phyloP scores from a whole-genome alignment of 2,329 filamentous ascomycete genomes.

The Colletotrichum sp. region DNA sequence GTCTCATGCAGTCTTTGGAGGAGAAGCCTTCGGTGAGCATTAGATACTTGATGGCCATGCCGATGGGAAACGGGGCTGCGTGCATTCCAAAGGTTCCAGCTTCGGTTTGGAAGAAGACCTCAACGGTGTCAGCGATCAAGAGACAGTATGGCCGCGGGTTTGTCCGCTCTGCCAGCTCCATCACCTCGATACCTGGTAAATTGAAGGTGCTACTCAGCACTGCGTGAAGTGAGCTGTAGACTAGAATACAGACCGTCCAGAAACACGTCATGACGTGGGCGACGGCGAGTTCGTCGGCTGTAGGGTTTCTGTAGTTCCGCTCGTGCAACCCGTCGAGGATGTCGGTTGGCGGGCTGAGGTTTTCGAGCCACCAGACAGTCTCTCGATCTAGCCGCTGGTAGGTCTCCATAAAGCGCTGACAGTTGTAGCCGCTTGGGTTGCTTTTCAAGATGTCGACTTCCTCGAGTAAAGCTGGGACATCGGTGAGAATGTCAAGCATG shows the following conservation, averaged over 20 bases:
- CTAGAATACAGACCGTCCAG: constrained; percentile 6
- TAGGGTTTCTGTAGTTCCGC: neutral
- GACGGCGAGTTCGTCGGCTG: constrained; percentile 1
- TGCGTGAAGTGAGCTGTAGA: neutral
- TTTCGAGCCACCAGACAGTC: neutral
- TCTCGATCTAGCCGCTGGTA: neutral
- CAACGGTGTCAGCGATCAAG: constrained; percentile 7
- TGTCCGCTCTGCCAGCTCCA: neutral
- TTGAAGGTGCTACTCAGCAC: neutral
- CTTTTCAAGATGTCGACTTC: constrained; percentile 28
- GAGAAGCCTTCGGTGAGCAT: neutral
- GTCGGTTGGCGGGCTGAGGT: neutral
- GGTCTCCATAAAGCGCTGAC: neutral
- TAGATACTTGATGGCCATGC: constrained; percentile 13
- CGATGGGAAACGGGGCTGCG: neutral
- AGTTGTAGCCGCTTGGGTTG: neutral
- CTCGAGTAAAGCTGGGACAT: constrained; percentile 29
- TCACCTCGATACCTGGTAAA: neutral
- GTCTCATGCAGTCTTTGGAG: neutral
- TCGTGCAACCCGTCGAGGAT: neutral
- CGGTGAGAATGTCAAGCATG: constrained; percentile 33
- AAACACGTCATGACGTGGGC: constrained; percentile 1
- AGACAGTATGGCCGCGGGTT: constrained; percentile 5
- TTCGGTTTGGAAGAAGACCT: constrained; percentile 6
- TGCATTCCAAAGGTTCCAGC: constrained; percentile 8